These are phyloP conservation scores for Selenicereus undatus DNA, from an alignment of 148 eudicot species.

Conservation along the genomic window DNA sequence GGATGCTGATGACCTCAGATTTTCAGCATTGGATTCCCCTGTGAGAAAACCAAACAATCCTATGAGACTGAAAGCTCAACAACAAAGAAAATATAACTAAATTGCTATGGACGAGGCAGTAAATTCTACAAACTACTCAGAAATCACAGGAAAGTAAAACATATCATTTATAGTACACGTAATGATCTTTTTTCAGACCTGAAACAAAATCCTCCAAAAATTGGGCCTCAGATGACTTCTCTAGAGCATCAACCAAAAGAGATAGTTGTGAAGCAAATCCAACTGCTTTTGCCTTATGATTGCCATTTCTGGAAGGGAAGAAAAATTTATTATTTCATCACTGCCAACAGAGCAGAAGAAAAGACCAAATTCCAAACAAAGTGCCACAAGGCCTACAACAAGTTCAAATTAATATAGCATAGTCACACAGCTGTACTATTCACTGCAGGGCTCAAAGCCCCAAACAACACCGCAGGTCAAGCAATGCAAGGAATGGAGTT, in stretches of 20 bases:
- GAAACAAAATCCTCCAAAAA: conserved; percentile 94
- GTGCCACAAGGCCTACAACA: background rate
- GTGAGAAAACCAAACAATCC: conserved; percentile 21
- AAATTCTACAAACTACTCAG: conserved; percentile 4
- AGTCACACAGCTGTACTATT: background rate
- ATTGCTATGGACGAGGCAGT: conserved; percentile 6
- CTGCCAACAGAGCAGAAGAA: background rate
- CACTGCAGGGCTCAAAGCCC: background rate
- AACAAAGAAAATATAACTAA: conserved; percentile 12
- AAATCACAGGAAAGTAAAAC: conserved; percentile 15
- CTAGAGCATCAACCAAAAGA: conserved; percentile 69
- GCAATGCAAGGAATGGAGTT: no score
- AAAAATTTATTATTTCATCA: conserved; percentile 10
- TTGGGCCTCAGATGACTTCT: conserved; percentile 71
- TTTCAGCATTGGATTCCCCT: conserved; percentile 75
- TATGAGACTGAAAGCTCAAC: background rate
- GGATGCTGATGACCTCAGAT: conserved; percentile 64
- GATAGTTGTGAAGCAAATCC: conserved; percentile 91
- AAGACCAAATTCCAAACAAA: background rate
- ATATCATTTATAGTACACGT: background rate
- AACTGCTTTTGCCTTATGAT: conserved; percentile 41
- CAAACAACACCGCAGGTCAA: no score
- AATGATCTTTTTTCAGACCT: conserved; percentile 44
- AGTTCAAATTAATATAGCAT: background rate
- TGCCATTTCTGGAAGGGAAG: conserved; percentile 37